Evolutionary conservation across 1,139 yeast species (phyloP).

Genomic region (Magnusiomyces ingens): DNA sequence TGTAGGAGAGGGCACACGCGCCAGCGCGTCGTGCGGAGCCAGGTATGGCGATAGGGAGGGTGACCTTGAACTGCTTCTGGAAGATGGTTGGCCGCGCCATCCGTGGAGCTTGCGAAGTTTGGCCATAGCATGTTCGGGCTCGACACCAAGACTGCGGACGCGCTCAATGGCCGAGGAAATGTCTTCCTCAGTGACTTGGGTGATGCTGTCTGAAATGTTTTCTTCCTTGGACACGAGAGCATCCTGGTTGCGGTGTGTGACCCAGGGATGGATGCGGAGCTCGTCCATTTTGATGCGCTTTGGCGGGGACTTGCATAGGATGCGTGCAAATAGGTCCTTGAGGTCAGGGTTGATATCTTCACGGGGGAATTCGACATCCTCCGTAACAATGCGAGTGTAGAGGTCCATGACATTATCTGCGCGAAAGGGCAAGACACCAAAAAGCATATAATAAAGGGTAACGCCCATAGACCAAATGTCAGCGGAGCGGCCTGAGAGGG

Average conservation of each 20-base stretch:
- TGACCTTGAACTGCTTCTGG: slow-evolving; percentile 3
- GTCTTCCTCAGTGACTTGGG: slow-evolving; percentile 37
- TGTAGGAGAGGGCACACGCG: neutral
- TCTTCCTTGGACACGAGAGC: slow-evolving; percentile 33
- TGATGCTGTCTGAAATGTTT: slow-evolving; percentile 31
- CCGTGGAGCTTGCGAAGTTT: slow-evolving; percentile 28
- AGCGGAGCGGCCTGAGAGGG: slow-evolving; percentile 55
- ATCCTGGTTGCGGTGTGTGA: slow-evolving; percentile 36
- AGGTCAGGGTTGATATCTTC: slow-evolving; percentile 10
- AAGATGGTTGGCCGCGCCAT: slow-evolving; percentile 22
- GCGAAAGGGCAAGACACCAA: slow-evolving; percentile 37
- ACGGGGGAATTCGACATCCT: slow-evolving; percentile 21
- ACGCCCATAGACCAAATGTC: slow-evolving; percentile 82
- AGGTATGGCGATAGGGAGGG: slow-evolving; percentile 7
- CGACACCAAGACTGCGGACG: slow-evolving; percentile 24
- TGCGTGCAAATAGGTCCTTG: slow-evolving; percentile 26
- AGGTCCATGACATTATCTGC: slow-evolving; percentile 45
- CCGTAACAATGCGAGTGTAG: slow-evolving; percentile 29
- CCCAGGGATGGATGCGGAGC: slow-evolving; percentile 58
- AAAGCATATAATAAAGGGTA: slow-evolving; percentile 39
- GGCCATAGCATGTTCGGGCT: slow-evolving; percentile 25
- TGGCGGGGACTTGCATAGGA: slow-evolving; percentile 48
- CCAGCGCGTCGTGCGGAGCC: slow-evolving; percentile 5
- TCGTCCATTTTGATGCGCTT: slow-evolving; percentile 47
- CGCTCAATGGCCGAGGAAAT: slow-evolving; percentile 34